Conservation (phyloP, 2,329 filamentous ascomycete species). For the Aspergillus sp. region DNA sequence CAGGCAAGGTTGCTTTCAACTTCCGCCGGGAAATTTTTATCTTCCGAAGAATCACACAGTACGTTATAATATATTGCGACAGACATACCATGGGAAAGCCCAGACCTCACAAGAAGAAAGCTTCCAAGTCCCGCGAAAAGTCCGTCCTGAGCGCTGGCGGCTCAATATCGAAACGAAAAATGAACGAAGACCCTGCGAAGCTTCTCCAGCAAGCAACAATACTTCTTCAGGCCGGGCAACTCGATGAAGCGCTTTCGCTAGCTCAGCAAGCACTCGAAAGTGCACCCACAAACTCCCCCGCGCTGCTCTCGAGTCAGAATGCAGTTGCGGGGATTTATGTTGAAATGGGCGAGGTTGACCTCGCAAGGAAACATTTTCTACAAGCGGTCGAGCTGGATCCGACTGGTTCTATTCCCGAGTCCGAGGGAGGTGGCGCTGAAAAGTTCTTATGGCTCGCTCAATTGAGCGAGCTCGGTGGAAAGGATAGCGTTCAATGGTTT, state of each 20-base stretch:
- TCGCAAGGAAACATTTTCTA: conserved; percentile 70
- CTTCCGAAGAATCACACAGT: conserved; percentile 3
- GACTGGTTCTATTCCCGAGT: conserved; percentile 68
- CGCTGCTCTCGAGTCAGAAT: conserved; percentile 62
- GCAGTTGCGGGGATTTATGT: conserved; percentile 79
- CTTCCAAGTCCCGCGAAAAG: conserved; percentile 43
- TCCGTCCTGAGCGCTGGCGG: conserved; percentile 44
- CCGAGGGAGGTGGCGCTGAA: conserved; percentile 78
- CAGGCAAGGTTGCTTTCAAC: not conserved
- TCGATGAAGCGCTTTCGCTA: conserved; percentile 56
- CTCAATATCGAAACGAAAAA: conserved; percentile 41
- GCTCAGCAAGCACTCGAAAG: conserved; percentile 54
- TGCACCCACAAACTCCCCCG: conserved; percentile 32
- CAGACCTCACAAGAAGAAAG: conserved; percentile 49
- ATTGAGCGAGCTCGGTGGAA: conserved; percentile 66
- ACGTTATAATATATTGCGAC: conserved; percentile 9
- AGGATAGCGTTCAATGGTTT: conserved; percentile 62
- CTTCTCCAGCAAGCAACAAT: conserved; percentile 58
- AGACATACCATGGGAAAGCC: conserved; percentile 52
- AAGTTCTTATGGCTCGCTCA: conserved; percentile 96
- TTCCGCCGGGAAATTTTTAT: not conserved
- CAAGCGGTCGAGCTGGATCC: conserved; percentile 74
- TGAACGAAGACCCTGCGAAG: conserved; percentile 53
- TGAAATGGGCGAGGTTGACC: conserved; percentile 77
- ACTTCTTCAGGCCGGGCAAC: conserved; percentile 59